phyloP scores from a whole-genome alignment of 2,329 filamentous ascomycete genomes.

The Laburnicola sp. region DNA sequence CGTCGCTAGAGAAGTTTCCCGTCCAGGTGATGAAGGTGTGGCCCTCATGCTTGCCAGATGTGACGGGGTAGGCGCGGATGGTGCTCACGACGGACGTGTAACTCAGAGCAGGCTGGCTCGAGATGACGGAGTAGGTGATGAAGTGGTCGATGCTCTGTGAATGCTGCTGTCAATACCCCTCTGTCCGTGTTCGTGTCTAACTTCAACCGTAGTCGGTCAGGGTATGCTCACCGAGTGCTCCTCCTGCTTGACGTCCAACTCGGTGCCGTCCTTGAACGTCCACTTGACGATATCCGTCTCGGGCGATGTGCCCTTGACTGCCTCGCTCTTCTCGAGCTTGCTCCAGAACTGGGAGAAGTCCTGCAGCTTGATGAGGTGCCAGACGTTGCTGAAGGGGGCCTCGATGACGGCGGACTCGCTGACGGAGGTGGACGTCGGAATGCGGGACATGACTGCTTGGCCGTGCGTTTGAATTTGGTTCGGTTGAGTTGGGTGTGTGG shows the following conservation, averaged over 20 bases:
- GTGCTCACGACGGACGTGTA: conserved; percentile 71
- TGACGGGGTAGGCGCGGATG: conserved; percentile 66
- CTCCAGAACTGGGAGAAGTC: conserved; percentile 70
- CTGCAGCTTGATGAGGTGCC: conserved; percentile 75
- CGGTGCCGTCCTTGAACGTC: conserved; percentile 71
- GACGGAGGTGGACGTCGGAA: conserved; percentile 69
- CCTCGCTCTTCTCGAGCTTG: conserved; percentile 63
- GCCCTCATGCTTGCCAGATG: conserved; percentile 65
- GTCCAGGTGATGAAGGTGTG: conserved; percentile 71
- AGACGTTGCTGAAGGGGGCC: conserved; percentile 67
- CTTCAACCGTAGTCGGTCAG: no score
- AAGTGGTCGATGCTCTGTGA: conserved; percentile 69
- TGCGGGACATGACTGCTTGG: conserved; percentile 41
- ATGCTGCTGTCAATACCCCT: no score
- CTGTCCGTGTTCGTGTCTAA: no score
- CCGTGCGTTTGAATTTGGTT: neutral
- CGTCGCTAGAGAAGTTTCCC: conserved; percentile 70
- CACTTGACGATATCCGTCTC: conserved; percentile 71
- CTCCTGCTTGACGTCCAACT: conserved; percentile 74
- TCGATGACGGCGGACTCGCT: conserved; percentile 69
- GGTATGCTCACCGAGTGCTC: conserved; percentile 64
- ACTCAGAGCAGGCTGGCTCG: conserved; percentile 64
- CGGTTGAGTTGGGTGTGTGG: neutral
- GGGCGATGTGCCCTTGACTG: conserved; percentile 63
- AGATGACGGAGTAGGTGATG: conserved; percentile 74